These are phyloP conservation scores for Mycena belliarum DNA, from an alignment of 768 basidiomycete species.

Conservation along the genomic window DNA sequence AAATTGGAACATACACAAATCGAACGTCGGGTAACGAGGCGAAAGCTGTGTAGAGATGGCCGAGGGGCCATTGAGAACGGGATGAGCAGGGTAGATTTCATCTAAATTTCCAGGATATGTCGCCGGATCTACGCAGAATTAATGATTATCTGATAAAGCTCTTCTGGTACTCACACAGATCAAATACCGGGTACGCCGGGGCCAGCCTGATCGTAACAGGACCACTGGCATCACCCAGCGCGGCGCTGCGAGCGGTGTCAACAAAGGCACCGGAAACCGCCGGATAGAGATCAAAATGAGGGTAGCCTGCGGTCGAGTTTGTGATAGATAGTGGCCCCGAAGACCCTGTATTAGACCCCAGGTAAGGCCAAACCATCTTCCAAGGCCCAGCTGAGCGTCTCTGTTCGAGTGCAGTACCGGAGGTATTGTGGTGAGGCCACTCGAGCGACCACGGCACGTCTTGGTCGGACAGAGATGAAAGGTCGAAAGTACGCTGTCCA, in stretches of 20 bases:
- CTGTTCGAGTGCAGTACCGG: slow-evolving; percentile 9
- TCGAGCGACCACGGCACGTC: slow-evolving; percentile 30
- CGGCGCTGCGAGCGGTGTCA: background rate
- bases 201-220: slow-evolving; percentile 7
- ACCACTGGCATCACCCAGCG: background rate
- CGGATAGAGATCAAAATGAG: slow-evolving; percentile 36
- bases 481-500: slow-evolving; percentile 37
- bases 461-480: slow-evolving; percentile 13
- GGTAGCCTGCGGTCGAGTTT: slow-evolving; percentile 35
- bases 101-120: slow-evolving; percentile 12
- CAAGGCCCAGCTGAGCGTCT: background rate
- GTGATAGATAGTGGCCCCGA: too few species aligned
- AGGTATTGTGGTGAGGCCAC: slow-evolving; percentile 32
- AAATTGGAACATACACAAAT: slow-evolving; percentile 31
- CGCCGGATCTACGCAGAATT: slow-evolving; percentile 5
- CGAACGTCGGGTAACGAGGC: slow-evolving; percentile 33
- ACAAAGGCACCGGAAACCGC: too few species aligned
- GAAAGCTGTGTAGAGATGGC: slow-evolving; percentile 15
- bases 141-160: background rate
- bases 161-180: slow-evolving; percentile 22
- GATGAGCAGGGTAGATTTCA: slow-evolving; percentile 4
- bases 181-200: slow-evolving; percentile 28
- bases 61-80: background rate
- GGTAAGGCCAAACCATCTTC: slow-evolving; percentile 22
- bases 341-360: background rate